Evolutionary conservation across 768 basidiomycete genomes (phyloP).

Genomic region (Pleurotus tuber-regium): DNA sequence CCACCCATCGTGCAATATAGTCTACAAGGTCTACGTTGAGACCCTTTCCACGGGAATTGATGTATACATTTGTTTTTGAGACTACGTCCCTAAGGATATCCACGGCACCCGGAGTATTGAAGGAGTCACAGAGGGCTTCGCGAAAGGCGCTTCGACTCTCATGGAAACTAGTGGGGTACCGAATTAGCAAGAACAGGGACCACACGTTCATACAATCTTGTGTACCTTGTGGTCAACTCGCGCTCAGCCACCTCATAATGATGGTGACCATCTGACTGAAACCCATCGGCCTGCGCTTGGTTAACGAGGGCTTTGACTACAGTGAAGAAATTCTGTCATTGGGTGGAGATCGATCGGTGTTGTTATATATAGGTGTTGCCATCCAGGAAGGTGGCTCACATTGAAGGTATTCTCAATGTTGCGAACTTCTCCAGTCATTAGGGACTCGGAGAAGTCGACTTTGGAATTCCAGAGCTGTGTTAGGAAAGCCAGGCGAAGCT

Average conservation of each 20-base stretch:
- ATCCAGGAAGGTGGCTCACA: conserved; percentile 42
- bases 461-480: conserved; percentile 90
- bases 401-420: conserved; percentile 82
- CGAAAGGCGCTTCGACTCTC: conserved; percentile 78
- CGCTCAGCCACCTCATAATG: conserved; percentile 66
- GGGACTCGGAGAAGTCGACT: conserved; percentile 89
- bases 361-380: neutral
- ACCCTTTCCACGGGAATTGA: conserved; percentile 59
- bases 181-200: neutral
- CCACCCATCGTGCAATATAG: conserved; percentile 65
- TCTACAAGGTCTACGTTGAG: conserved; percentile 64
- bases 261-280: conserved; percentile 57
- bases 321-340: conserved; percentile 86
- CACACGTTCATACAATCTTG: conserved; percentile 6
- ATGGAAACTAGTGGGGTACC: conserved; percentile 51
- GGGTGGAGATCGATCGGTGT: conserved; percentile 12
- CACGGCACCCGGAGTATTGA: conserved; percentile 89
- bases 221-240: conserved; percentile 64
- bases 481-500: conserved; percentile 89
- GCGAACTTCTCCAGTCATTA: conserved; percentile 88
- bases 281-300: conserved; percentile 46
- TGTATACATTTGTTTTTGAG: conserved; percentile 84
- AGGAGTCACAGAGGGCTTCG: conserved; percentile 89
- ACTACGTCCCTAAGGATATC: conserved; percentile 77
- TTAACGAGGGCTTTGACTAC: conserved; percentile 77